These are phyloP conservation scores for Tolypocladium pustulatum DNA, from an alignment of 2,329 filamentous ascomycete species.

Conservation along the genomic window DNA sequence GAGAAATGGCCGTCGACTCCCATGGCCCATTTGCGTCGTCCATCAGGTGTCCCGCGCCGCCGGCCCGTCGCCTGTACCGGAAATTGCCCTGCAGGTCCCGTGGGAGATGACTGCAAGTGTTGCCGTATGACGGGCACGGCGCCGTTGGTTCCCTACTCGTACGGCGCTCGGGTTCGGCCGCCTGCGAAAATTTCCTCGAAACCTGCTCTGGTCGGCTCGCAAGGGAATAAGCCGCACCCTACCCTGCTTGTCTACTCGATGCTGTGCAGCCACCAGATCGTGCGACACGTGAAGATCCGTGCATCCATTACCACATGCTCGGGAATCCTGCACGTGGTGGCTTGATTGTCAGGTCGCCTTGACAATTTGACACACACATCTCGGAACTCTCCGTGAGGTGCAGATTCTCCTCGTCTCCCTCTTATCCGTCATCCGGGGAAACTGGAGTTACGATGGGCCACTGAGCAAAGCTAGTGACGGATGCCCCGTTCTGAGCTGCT, in stretches of 20 bases:
- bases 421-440: not conserved
- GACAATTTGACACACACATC: too few species aligned
- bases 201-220: not conserved
- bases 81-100: not conserved
- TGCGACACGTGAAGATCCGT: not conserved
- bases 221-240: not conserved
- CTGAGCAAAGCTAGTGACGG: not conserved
- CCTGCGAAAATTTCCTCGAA: not conserved
- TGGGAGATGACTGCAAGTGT: not conserved
- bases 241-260: not conserved
- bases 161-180: not conserved
- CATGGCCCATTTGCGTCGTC: not conserved
- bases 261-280: not conserved
- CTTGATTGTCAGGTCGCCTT: not conserved
- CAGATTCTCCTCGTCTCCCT: not conserved
- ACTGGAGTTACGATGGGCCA: not conserved
- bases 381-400: not conserved
- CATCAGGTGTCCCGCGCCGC: not conserved
- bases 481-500: not conserved
- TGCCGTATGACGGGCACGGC: not conserved
- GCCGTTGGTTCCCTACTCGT: too few species aligned
- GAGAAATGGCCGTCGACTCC: too few species aligned
- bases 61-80: not conserved
- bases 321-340: not conserved
- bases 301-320: not conserved